Evolutionary conservation across 768 basidiomycete genomes (phyloP).

Genomic region (Sporobolomyces phaffii): DNA sequence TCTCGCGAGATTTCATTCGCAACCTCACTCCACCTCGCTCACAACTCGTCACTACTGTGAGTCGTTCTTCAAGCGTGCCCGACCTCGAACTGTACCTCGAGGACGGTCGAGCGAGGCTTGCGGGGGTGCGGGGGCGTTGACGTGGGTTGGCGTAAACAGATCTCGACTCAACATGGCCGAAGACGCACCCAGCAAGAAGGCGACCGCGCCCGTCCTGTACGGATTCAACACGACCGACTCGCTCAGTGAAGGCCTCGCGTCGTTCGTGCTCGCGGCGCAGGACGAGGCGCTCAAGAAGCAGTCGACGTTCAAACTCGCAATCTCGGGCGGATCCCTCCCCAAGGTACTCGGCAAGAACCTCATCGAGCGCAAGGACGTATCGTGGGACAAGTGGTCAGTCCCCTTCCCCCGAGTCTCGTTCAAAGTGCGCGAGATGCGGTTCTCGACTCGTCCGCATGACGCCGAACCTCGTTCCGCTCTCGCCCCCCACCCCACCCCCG

Average conservation of each 20-base stretch:
- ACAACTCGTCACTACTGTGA: no score
- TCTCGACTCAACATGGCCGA: not conserved
- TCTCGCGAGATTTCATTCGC: no score
- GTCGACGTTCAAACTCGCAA: slow-evolving; percentile 81
- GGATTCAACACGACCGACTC: slow-evolving; percentile 58
- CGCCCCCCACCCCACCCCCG: not conserved
- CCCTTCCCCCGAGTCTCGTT: not conserved
- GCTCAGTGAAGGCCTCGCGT: slow-evolving; percentile 64
- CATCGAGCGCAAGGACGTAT: slow-evolving; percentile 60
- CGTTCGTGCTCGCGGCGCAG: slow-evolving; percentile 79
- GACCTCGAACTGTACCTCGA: not conserved
- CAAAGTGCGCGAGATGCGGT: not conserved
- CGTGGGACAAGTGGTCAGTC: slow-evolving; percentile 92
- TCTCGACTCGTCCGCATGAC: not conserved
- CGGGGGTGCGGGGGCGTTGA: no score
- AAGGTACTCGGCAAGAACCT: slow-evolving; percentile 57
- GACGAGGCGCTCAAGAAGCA: slow-evolving; percentile 81
- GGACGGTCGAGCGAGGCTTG: no score
- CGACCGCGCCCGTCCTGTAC: slow-evolving; percentile 59
- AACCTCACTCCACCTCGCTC: not conserved
- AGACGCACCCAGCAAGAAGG: slow-evolving; percentile 12
- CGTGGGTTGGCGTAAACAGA: no score
- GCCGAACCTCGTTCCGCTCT: not conserved
- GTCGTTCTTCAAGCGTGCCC: no score
- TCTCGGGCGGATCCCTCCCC: slow-evolving; percentile 89